Percentiles rank a stretch among this genome's conserved stretches.
These are phyloP conservation scores for Sergeia podlipaevii DNA, from an alignment of 208 protist species.

Conservation along the genomic window DNA sequence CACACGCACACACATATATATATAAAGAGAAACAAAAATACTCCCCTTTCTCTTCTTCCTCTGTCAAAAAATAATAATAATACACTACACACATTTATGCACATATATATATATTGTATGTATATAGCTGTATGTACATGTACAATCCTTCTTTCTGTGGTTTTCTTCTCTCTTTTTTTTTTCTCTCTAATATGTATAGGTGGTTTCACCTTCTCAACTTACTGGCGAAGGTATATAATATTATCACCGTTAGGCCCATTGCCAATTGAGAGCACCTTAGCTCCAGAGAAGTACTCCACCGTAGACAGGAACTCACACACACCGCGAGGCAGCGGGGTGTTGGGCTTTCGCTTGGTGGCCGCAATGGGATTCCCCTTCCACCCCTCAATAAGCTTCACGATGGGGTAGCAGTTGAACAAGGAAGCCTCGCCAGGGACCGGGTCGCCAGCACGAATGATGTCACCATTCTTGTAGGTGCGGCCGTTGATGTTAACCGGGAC, in stretches of 20 bases:
- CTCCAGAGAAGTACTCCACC: slow-evolving; percentile 82
- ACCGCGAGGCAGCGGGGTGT: slow-evolving; percentile 63
- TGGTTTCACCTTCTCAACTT: slow-evolving; percentile 1
- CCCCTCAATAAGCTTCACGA: slow-evolving; percentile 81
- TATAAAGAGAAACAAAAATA: not conserved
- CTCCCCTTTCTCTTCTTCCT: slow-evolving; percentile 11
- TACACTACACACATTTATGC: slow-evolving; percentile 1
- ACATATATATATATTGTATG: slow-evolving; percentile 6
- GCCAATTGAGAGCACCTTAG: slow-evolving; percentile 89
- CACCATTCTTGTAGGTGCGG: slow-evolving; percentile 71
- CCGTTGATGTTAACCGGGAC: slow-evolving; percentile 64
- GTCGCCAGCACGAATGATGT: slow-evolving; percentile 88
- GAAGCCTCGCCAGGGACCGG: slow-evolving; percentile 78
- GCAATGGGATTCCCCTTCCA: slow-evolving; percentile 80
- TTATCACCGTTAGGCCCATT: slow-evolving; percentile 84
- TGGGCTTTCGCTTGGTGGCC: slow-evolving; percentile 41
- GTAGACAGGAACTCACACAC: slow-evolving; percentile 76
- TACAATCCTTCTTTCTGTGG: slow-evolving; percentile 3
- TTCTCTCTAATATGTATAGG: not conserved
- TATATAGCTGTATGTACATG: slow-evolving; percentile 15
- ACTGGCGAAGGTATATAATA: slow-evolving; percentile 88
- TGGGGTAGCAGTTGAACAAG: slow-evolving; percentile 82
- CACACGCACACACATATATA: slow-evolving; percentile 8
- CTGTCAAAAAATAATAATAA: not conserved
- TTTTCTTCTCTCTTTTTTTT: slow-evolving; percentile 2